Evolutionary conservation across 495 filamentous ascomycete genomes (phyloP).

Genomic region (Aspergillus mulundensis): DNA sequence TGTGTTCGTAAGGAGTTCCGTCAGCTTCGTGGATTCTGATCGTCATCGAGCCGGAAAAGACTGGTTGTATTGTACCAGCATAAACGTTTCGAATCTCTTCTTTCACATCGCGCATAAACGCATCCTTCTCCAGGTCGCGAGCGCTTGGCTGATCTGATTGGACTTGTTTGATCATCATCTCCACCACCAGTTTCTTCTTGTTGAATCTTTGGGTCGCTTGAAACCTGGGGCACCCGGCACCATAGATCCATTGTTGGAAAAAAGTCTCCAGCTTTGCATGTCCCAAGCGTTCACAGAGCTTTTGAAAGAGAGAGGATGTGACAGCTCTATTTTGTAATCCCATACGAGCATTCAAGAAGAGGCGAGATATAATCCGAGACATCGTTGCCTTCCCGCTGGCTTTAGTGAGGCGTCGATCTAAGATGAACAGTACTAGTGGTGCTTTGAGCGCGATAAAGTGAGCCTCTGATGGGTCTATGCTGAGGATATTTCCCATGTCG

Average conservation of each 20-base stretch:
- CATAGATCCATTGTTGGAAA: constrained; percentile 89
- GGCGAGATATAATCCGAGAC: constrained; percentile 73
- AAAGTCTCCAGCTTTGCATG: constrained; percentile 81
- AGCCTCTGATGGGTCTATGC: constrained; percentile 73
- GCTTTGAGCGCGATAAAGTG: constrained; percentile 93
- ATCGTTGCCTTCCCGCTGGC: constrained; percentile 77
- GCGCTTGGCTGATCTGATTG: constrained; percentile 55
- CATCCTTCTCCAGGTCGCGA: constrained; percentile 55
- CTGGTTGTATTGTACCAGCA: constrained; percentile 62
- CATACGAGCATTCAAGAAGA: constrained; percentile 77
- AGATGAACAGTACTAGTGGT: constrained; percentile 84
- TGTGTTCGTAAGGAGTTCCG: constrained; percentile 97
- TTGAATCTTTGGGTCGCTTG: constrained; percentile 86
- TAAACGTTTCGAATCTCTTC: constrained; percentile 70
- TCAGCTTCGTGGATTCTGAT: constrained; percentile 98
- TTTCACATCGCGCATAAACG: constrained; percentile 78
- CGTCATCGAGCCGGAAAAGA: constrained; percentile 95
- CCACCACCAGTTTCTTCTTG: constrained; percentile 93
- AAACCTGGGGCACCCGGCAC: constrained; percentile 83
- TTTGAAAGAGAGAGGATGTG: constrained; percentile 68
- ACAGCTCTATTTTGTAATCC: constrained; percentile 70
- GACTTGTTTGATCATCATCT: constrained; percentile 82
- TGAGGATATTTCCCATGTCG: constrained; percentile 70
- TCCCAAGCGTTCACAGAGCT: constrained; percentile 78
- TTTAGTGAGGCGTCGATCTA: constrained; percentile 87